Evolutionary conservation across 495 filamentous ascomycete species (phyloP).

Genomic region (Penicillium egyptiacum): DNA sequence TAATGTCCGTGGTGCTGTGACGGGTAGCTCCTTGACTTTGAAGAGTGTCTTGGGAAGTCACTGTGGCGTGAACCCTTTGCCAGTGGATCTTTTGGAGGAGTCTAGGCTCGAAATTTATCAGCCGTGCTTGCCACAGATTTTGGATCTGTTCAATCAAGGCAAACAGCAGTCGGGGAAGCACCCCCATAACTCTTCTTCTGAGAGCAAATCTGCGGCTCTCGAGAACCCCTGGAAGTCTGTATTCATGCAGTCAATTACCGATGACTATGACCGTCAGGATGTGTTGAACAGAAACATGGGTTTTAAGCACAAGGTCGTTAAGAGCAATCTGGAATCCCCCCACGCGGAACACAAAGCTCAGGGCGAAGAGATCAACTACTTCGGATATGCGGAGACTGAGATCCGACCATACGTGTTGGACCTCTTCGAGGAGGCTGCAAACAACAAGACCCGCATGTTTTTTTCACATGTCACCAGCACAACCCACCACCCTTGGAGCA

Average conservation of each 20-base stretch:
- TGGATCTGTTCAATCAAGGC: conserved; percentile 43
- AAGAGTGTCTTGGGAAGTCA: conserved; percentile 48
- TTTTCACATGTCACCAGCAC: conserved; percentile 49
- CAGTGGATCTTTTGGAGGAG: conserved; percentile 48
- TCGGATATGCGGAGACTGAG: conserved; percentile 46
- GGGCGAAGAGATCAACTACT: conserved; percentile 45
- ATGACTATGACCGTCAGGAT: conserved; percentile 45
- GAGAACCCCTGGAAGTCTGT: conserved; percentile 42
- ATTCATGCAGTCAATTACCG: conserved; percentile 50
- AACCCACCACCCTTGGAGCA: conserved; percentile 47
- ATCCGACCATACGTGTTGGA: conserved; percentile 44
- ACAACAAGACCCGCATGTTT: conserved; percentile 46
- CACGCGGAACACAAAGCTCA: conserved; percentile 33
- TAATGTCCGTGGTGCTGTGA: conserved; percentile 44
- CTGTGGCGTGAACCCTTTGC: conserved; percentile 45
- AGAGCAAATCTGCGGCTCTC: conserved; percentile 15
- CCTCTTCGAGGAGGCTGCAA: conserved; percentile 40
- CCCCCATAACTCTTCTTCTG: conserved; percentile 14
- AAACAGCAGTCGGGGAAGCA: conserved; percentile 15
- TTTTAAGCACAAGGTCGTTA: conserved; percentile 38
- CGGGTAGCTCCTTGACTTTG: conserved; percentile 47
- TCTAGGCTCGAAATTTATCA: conserved; percentile 44
- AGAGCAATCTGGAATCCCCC: conserved; percentile 29
- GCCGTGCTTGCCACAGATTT: conserved; percentile 46
- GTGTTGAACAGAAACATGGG: conserved; percentile 41